A percentile compares a stretch with the other conserved stretches of the same genome.
Evolutionary conservation across 2,329 filamentous ascomycete species (phyloP).

Genomic region (Phyllosticta paracitricarpa): DNA sequence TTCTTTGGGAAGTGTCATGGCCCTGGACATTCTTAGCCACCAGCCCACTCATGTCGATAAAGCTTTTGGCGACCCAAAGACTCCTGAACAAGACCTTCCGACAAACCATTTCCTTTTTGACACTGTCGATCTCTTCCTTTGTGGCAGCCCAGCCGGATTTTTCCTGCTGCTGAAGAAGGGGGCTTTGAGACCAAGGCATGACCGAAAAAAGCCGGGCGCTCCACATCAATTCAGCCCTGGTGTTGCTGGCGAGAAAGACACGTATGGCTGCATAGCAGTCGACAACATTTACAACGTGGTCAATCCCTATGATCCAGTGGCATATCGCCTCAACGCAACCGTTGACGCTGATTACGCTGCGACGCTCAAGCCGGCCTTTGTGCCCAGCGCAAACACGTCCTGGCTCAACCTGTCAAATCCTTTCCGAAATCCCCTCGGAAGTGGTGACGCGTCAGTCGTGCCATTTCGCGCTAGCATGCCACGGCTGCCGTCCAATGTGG

Average conservation of each 20-base stretch:
- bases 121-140: conserved; percentile 78
- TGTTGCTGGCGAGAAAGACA: conserved; percentile 68
- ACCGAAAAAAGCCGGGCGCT: conserved; percentile 64
- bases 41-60: conserved; percentile 65
- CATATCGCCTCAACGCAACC: conserved; percentile 83
- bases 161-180: conserved; percentile 77
- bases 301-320: conserved; percentile 67
- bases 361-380: conserved; percentile 64
- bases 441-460: conserved; percentile 19
- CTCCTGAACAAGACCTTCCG: conserved; percentile 39
- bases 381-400: conserved; percentile 59
- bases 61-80: conserved; percentile 23
- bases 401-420: conserved; percentile 33
- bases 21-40: conserved; percentile 77
- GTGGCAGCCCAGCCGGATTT: conserved; percentile 84
- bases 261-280: conserved; percentile 82
- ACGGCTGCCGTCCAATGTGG: conserved; percentile 48
- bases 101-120: conserved; percentile 70
- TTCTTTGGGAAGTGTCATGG: conserved; percentile 90
- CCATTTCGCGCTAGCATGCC: conserved; percentile 22
- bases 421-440: conserved; percentile 25
- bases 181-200: conserved; percentile 63
- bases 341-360: conserved; percentile 73
- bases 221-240: conserved; percentile 43
- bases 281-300: conserved; percentile 97